Evolutionary conservation across 2,329 filamentous ascomycete species (phyloP), one percentile per base, ranked within the genome.

Genomic region (Tolypocladium inflatum): DNA sequence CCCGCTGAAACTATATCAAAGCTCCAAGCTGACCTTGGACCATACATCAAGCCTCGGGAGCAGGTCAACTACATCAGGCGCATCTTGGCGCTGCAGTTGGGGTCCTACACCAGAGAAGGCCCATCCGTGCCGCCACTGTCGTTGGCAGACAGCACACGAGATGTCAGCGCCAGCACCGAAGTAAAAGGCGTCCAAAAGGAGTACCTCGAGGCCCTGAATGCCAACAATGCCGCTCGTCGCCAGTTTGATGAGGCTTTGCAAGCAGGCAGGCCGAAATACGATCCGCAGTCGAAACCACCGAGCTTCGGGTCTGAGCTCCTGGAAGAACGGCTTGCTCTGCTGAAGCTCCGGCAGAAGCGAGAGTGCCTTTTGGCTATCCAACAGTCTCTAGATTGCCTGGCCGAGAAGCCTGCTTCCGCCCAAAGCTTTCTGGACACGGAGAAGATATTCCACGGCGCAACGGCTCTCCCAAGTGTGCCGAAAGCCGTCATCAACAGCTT

Each of bases 1-100:
- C 57, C 73, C 37, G 59, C 71, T 23, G 72, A 77, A 41, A 61
- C 60, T 13, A 55, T 67, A 57, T 65, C 72, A 54, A 69, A 69
- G 39, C 68, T 80, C 39, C 74, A 78, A 57, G 69, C 71, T 45
- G 71, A 69, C 21, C 73, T 87, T 26, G 71, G 75, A 39, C 78
- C 80, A 5, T 84, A 78, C 60, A 73, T 86, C 58, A 82, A 80
- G 55, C 76, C 80, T 35, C 77, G 82, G 33, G 81, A 85, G 58
- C 81, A 87, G 63, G 76, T 78, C 54, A 73, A 78, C 41, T 79
- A 80, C 53, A 80, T 87, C 58, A 76, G 81, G 61, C 80, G 79
- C 55, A 71, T 84, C 37, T 66, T 85, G 52, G 76, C 80, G 48
- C 74, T 80, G 23, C 77, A 85, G 62, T 71, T 87, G 5, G 76